These are phyloP conservation scores for Colletotrichum kahawae DNA, from an alignment of 2,329 filamentous ascomycete genomes.

Conservation along the genomic window DNA sequence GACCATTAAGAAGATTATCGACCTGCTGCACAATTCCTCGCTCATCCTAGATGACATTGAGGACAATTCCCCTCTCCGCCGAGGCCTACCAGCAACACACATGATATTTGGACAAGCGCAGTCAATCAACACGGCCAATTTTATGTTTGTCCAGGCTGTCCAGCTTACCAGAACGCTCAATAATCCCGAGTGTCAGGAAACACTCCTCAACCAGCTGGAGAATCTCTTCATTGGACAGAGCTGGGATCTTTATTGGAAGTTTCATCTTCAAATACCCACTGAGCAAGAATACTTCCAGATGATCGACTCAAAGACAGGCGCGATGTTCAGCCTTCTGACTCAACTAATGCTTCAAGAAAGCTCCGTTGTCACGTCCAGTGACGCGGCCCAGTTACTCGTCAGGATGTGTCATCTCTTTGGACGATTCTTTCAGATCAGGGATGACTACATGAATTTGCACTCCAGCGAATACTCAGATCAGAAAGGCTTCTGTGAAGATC, in stretches of 20 bases:
- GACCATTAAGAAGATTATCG: background rate
- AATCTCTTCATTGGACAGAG: constrained; percentile 30
- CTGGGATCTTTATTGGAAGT: constrained; percentile 32
- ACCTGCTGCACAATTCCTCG: constrained; percentile 3
- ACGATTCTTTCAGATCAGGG: constrained; percentile 35
- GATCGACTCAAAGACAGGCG: constrained; percentile 29
- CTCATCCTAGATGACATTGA: constrained; percentile 41
- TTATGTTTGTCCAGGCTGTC: constrained; percentile 30
- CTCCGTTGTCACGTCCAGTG: background rate
- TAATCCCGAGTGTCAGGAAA: constrained; percentile 23
- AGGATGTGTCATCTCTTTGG: constrained; percentile 25
- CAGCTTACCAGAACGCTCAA: constrained; percentile 19
- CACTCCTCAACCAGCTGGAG: constrained; percentile 26
- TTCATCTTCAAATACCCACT: constrained; percentile 21
- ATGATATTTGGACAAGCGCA: constrained; percentile 38
- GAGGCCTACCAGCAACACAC: constrained; percentile 39
- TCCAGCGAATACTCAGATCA: constrained; percentile 35
- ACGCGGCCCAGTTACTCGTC: background rate
- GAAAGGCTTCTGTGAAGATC: constrained; percentile 46
- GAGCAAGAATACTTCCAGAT: constrained; percentile 32
- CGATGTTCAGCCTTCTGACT: constrained; percentile 24
- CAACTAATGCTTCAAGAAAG: constrained; percentile 21
- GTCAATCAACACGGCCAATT: constrained; percentile 41
- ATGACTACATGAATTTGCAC: constrained; percentile 36
- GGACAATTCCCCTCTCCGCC: constrained; percentile 36